Conservation (phyloP, 495 filamentous ascomycete species). For the Penicillium simplicissimum region DNA sequence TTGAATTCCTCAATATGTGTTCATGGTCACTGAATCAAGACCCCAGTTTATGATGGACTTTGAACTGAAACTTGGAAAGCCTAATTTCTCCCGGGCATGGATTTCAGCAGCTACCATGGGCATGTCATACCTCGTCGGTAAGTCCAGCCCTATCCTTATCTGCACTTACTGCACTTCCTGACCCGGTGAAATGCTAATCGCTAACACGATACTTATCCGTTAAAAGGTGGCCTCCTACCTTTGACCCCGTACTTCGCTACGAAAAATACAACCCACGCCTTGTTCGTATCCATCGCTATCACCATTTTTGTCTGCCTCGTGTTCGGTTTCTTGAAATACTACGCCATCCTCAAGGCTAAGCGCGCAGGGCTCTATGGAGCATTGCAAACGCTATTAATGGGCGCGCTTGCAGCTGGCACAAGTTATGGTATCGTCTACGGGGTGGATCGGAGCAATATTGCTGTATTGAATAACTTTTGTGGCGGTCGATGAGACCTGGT, state of each 20-base stretch:
- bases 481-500: too few species aligned
- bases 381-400: conserved; percentile 44
- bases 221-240: conserved; percentile 53
- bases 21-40: background rate
- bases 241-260: conserved; percentile 59
- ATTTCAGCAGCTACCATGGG: conserved; percentile 54
- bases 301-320: conserved; percentile 51
- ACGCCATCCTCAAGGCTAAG: conserved; percentile 36
- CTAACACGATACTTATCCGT: background rate
- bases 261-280: conserved; percentile 40
- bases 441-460: conserved; percentile 19
- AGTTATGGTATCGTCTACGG: conserved; percentile 45
- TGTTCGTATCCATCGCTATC: conserved; percentile 52
- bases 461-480: background rate
- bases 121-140: conserved; percentile 53
- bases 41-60: conserved; percentile 56
- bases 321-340: conserved; percentile 57
- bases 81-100: conserved; percentile 41
- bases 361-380: conserved; percentile 40
- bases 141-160: background rate
- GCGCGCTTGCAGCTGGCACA: conserved; percentile 42
- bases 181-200: background rate
- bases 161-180: too few species aligned
- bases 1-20: background rate
- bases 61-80: conserved; percentile 48